Percentiles rank a stretch among this genome's conserved stretches.
Conservation (phyloP, 1,284 basidiomycete genomes). For the Tilletia indica region DNA sequence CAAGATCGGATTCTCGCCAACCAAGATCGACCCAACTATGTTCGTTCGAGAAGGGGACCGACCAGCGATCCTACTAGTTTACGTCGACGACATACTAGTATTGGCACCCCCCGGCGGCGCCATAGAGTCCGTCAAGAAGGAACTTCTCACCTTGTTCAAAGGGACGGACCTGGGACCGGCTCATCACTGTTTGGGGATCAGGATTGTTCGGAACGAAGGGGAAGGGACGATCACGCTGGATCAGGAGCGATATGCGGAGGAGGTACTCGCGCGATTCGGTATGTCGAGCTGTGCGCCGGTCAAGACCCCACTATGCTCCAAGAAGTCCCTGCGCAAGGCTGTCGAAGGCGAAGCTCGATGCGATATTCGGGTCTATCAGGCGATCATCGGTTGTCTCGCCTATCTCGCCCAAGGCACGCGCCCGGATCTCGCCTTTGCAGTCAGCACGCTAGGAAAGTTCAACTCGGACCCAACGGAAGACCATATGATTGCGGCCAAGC, state of each 20-base stretch:
- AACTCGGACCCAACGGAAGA: not conserved
- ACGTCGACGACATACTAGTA: constrained; percentile 12
- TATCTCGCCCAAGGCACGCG: constrained; percentile 9
- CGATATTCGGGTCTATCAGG: not conserved
- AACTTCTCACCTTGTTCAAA: not conserved
- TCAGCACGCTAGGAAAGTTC: constrained; percentile 3
- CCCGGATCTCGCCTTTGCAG: constrained; percentile 12
- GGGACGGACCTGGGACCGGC: constrained; percentile 12
- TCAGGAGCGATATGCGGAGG: constrained; percentile 1
- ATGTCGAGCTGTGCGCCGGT: not conserved
- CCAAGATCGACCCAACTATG: not conserved
- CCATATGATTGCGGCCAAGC: constrained; percentile 5
- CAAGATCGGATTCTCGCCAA: not conserved
- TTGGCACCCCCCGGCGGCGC: not conserved
- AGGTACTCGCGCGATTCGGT: not conserved
- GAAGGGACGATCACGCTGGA: too few relatives aligned
- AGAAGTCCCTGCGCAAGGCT: not conserved
- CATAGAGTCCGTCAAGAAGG: not conserved
- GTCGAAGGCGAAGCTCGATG: not conserved
- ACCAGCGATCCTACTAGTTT: not conserved
- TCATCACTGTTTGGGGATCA: constrained; percentile 4
- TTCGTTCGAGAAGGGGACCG: not conserved
- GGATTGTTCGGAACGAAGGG: not conserved
- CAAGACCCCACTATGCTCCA: constrained; percentile 1
- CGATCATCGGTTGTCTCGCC: not conserved